These are phyloP conservation scores for Ophiostoma sp. DNA, from an alignment of 2,329 filamentous ascomycete genomes.

Conservation along the genomic window DNA sequence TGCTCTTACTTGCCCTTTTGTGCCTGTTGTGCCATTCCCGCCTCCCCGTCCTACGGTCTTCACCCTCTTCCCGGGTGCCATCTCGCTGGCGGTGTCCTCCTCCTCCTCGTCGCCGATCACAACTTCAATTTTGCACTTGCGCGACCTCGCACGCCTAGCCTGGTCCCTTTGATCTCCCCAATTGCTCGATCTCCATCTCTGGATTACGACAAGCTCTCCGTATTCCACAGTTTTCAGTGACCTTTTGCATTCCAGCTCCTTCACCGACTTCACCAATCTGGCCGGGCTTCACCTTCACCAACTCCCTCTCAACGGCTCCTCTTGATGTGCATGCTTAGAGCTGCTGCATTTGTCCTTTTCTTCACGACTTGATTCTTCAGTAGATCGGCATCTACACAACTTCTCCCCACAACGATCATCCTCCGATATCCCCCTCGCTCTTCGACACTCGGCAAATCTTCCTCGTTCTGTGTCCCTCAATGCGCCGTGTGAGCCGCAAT, in stretches of 20 bases:
- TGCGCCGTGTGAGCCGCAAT: slow-evolving; percentile 36
- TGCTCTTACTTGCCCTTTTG: neutral
- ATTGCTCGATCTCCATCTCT: neutral
- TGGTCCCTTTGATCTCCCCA: neutral
- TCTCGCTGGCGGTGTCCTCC: slow-evolving; percentile 11
- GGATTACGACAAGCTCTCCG: neutral
- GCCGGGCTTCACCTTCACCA: neutral
- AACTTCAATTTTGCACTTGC: neutral
- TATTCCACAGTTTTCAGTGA: neutral
- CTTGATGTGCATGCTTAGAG: neutral
- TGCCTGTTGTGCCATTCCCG: neutral
- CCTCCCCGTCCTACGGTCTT: neutral
- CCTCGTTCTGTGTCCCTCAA: slow-evolving; percentile 19
- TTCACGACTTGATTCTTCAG: neutral
- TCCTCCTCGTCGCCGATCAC: slow-evolving; percentile 1
- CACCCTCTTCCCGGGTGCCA: neutral
- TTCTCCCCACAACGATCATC: slow-evolving; percentile 10
- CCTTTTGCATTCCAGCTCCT: neutral
- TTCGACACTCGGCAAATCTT: neutral
- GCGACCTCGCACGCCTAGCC: neutral
- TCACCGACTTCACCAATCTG: neutral
- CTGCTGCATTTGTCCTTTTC: neutral
- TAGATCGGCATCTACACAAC: slow-evolving; percentile 4
- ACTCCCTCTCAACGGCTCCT: neutral
- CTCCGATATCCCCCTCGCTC: neutral